Evolutionary conservation across 2,329 filamentous ascomycete genomes (phyloP).

Genomic region (Talaromyces sp.): DNA sequence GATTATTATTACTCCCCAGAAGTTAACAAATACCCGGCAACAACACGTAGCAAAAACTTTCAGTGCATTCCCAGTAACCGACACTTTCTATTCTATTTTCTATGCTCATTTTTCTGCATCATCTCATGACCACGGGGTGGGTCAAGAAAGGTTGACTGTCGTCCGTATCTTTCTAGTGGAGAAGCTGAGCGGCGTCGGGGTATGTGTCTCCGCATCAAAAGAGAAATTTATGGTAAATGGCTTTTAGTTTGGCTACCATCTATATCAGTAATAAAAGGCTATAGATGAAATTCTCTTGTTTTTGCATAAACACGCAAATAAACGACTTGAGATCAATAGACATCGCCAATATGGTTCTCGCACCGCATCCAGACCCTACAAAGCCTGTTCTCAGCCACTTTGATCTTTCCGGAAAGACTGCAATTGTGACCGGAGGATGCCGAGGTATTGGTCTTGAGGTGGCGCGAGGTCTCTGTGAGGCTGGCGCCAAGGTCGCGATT

Average conservation of each 20-base stretch:
- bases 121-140: not conserved
- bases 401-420: conserved; percentile 23
- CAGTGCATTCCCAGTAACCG: too few relatives aligned
- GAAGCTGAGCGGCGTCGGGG: not conserved
- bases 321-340: not conserved
- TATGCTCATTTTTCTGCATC: not conserved
- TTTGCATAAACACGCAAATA: not conserved
- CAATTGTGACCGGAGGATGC: conserved; percentile 24
- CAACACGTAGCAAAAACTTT: not conserved
- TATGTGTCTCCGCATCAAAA: not conserved
- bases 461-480: conserved; percentile 33
- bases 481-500: conserved; percentile 31
- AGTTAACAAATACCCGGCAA: not conserved
- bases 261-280: not conserved
- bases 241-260: not conserved
- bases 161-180: not conserved
- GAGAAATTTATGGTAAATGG: not conserved
- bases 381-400: conserved; percentile 11
- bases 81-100: not conserved
- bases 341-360: not conserved
- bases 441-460: conserved; percentile 35
- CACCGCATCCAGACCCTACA: not conserved
- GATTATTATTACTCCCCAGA: too few relatives aligned
- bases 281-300: not conserved
- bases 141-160: conserved; percentile 1